Conservation (phyloP, 1,139 yeast genomes). For the Taphrina sp. region DNA sequence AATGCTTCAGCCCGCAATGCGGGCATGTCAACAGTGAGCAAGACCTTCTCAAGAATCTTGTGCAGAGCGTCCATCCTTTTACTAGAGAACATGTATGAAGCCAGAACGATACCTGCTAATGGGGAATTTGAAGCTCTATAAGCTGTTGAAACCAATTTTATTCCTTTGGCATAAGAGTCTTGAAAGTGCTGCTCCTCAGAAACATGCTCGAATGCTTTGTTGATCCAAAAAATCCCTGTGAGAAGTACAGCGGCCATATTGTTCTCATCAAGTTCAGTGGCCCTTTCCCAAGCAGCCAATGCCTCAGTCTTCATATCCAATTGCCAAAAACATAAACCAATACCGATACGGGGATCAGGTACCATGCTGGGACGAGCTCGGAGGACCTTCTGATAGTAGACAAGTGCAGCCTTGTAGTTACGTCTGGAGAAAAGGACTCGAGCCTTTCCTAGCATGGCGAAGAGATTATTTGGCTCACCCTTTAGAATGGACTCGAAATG, state of each 20-base stretch:
- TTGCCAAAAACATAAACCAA: constrained; percentile 92
- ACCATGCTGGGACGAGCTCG: constrained; percentile 66
- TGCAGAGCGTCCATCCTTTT: constrained; percentile 59
- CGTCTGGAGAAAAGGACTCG: constrained; percentile 70
- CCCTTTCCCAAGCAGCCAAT: constrained; percentile 74
- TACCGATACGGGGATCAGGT: constrained; percentile 94
- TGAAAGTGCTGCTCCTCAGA: constrained; percentile 43
- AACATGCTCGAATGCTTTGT: constrained; percentile 53
- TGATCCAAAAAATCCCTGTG: constrained; percentile 66
- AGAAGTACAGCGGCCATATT: constrained; percentile 65
- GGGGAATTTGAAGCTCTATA: constrained; percentile 44
- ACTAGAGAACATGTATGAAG: constrained; percentile 60
- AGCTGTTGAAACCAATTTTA: constrained; percentile 46
- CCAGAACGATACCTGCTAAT: constrained; percentile 51
- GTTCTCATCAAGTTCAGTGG: constrained; percentile 62
- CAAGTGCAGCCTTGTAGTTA: constrained; percentile 71
- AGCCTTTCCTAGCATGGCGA: constrained; percentile 83
- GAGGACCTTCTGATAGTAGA: constrained; percentile 77
- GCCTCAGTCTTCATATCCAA: constrained; percentile 79
- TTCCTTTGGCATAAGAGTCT: constrained; percentile 43
- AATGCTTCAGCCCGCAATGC: constrained; percentile 68
- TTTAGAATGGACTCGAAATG: constrained; percentile 45
- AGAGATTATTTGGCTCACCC: constrained; percentile 55
- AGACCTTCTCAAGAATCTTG: constrained; percentile 56
- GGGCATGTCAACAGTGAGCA: constrained; percentile 47